A percentile compares a stretch with the other conserved stretches of the same genome.
phyloP scores from a whole-genome alignment of 164 flowering plant genomes.

The Piper longum region DNA sequence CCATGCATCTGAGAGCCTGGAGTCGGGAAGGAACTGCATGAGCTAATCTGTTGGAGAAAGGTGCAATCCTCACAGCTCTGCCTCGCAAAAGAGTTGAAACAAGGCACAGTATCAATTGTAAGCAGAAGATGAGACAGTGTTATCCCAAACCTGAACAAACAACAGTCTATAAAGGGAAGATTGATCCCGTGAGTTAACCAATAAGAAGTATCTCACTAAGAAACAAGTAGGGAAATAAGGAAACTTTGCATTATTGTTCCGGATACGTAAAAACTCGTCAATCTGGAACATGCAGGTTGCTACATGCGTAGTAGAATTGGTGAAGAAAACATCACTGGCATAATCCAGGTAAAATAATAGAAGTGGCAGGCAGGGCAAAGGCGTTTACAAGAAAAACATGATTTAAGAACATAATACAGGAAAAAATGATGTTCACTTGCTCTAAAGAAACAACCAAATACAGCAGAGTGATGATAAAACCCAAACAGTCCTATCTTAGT shows the following conservation, averaged over 20 bases:
- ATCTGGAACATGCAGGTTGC: too few species aligned
- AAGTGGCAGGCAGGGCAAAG: too few species aligned
- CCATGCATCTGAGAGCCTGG: constrained; percentile 77
- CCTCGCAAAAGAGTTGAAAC: constrained; percentile 1
- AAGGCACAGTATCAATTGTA: not conserved
- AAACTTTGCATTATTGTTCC: too few species aligned
- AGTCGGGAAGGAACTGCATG: constrained; percentile 57
- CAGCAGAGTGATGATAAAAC: not conserved
- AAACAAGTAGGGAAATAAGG: too few species aligned
- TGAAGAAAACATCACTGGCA: too few species aligned
- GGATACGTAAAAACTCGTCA: too few species aligned
- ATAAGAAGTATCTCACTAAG: too few species aligned
- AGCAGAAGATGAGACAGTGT: not conserved
- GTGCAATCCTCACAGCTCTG: constrained; percentile 94
- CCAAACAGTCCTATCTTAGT: not conserved
- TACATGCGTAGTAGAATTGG: too few species aligned
- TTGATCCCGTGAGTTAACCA: not conserved
- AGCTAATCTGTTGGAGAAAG: constrained; percentile 95
- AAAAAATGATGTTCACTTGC: not conserved
- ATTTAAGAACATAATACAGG: too few species aligned
- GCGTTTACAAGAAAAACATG: too few species aligned
- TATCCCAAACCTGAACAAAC: not conserved
- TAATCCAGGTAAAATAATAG: too few species aligned
- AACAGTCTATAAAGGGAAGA: not conserved
- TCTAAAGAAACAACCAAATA: not conserved